phyloP scores from a whole-genome alignment of 1,284 basidiomycete genomes.

The Malassezia japonica region DNA sequence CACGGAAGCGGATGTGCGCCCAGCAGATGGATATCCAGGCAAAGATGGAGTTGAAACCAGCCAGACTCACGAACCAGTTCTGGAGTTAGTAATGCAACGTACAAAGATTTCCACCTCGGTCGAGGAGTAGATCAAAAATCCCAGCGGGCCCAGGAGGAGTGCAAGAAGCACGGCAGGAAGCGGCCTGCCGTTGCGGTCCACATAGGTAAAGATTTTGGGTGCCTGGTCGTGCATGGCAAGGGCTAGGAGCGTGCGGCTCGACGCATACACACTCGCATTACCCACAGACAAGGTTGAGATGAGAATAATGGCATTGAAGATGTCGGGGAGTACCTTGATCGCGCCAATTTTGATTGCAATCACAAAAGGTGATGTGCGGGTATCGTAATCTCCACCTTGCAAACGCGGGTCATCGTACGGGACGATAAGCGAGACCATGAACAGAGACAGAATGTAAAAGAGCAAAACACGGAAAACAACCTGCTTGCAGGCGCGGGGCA shows the following conservation, averaged over 20 bases:
- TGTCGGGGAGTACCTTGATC: slow-evolving; percentile 50
- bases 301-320: slow-evolving; percentile 53
- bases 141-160: slow-evolving; percentile 35
- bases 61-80: slow-evolving; percentile 52
- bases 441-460: slow-evolving; percentile 54
- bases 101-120: slow-evolving; percentile 47
- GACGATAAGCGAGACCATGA: slow-evolving; percentile 55
- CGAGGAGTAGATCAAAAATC: slow-evolving; percentile 37
- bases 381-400: slow-evolving; percentile 36
- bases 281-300: slow-evolving; percentile 50
- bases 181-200: slow-evolving; percentile 54
- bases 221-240: slow-evolving; percentile 49
- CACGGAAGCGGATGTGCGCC: slow-evolving; percentile 46
- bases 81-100: too few relatives aligned
- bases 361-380: slow-evolving; percentile 52
- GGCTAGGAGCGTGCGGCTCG: slow-evolving; percentile 48
- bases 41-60: slow-evolving; percentile 54
- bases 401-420: slow-evolving; percentile 32
- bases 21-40: slow-evolving; percentile 46
- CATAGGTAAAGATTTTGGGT: slow-evolving; percentile 49
- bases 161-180: slow-evolving; percentile 49
- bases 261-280: slow-evolving; percentile 49
- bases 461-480: slow-evolving; percentile 50
- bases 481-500: slow-evolving; percentile 51
- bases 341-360: slow-evolving; percentile 50